phyloP scores from a whole-genome alignment of 2,329 filamentous ascomycete species.

The Stemphylium lycopersici region DNA sequence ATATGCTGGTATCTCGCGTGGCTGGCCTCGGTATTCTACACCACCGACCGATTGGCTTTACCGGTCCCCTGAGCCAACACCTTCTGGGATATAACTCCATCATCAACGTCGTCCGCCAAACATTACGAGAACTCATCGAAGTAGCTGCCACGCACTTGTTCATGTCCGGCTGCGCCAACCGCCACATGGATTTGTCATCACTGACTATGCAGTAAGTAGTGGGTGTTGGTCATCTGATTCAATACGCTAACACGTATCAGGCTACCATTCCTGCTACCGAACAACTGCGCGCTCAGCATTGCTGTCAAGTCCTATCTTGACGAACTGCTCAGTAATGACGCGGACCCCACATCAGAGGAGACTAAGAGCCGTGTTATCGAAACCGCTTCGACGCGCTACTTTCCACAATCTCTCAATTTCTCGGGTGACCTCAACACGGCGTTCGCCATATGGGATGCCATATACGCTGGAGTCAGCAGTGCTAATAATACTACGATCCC shows the following conservation, averaged over 20 bases:
- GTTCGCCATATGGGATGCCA: constrained; percentile 70
- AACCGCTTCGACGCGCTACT: constrained; percentile 63
- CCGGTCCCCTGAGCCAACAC: constrained; percentile 89
- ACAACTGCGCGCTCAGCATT: constrained; percentile 77
- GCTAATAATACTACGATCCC: constrained; percentile 53
- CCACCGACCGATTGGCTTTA: constrained; percentile 88
- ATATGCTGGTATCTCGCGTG: constrained; percentile 83
- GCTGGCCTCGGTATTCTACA: constrained; percentile 81
- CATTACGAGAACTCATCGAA: constrained; percentile 83
- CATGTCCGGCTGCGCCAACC: constrained; percentile 77
- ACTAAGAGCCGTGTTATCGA: constrained; percentile 58
- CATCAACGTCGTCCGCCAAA: constrained; percentile 76
- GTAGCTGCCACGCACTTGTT: constrained; percentile 81
- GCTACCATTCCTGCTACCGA: constrained; percentile 71
- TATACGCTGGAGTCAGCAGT: constrained; percentile 64
- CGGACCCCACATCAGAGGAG: constrained; percentile 59
- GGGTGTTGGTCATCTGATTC: constrained; percentile 32
- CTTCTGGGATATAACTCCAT: constrained; percentile 86
- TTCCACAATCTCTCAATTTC: constrained; percentile 65
- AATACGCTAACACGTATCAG: constrained; percentile 24
- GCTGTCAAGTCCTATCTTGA: constrained; percentile 81
- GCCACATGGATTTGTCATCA: constrained; percentile 64
- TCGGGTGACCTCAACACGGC: constrained; percentile 63
- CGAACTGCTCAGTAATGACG: constrained; percentile 65
- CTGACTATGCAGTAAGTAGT: constrained; percentile 72